Evolutionary conservation across 345 rosid genomes (phyloP).

Genomic region (Gossypium stocksii): DNA sequence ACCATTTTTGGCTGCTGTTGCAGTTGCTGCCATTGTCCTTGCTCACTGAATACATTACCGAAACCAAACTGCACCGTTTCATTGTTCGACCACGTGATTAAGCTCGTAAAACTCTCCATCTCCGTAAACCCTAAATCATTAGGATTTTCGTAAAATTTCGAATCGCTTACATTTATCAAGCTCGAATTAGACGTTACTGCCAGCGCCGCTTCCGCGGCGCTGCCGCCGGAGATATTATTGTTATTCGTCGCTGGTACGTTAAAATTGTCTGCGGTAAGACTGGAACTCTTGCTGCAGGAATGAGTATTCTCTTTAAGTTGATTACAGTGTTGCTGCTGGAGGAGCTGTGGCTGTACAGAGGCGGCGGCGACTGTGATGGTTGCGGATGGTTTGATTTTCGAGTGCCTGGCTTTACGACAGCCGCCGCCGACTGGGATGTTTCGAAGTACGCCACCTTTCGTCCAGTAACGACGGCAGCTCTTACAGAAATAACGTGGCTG

Average conservation of each 20-base stretch:
- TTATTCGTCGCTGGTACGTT: slow-evolving; percentile 9
- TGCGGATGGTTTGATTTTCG: slow-evolving; percentile 41
- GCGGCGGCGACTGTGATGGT: not conserved
- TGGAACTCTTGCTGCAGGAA: slow-evolving; percentile 76
- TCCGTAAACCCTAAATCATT: slow-evolving; percentile 46
- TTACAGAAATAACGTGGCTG: slow-evolving; percentile 99
- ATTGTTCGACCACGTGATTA: slow-evolving; percentile 40
- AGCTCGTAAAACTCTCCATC: slow-evolving; percentile 48
- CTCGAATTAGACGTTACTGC: slow-evolving; percentile 40
- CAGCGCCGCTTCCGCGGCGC: slow-evolving; percentile 35
- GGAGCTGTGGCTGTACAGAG: not conserved
- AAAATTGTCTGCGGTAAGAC: slow-evolving; percentile 55
- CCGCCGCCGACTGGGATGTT: slow-evolving; percentile 95
- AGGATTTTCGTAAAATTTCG: slow-evolving; percentile 22
- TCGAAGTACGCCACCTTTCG: slow-evolving; percentile 92
- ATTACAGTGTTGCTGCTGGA: slow-evolving; percentile 16
- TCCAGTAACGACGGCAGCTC: slow-evolving; percentile 96
- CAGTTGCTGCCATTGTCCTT: slow-evolving; percentile 18
- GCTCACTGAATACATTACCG: slow-evolving; percentile 29
- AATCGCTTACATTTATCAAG: slow-evolving; percentile 21
- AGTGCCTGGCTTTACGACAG: slow-evolving; percentile 65
- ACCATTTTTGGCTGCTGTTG: slow-evolving; percentile 21
- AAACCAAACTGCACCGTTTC: slow-evolving; percentile 53
- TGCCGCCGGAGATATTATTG: not conserved
- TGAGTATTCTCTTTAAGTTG: slow-evolving; percentile 37